Evolutionary conservation across 176 grass and related monocot genomes (phyloP).

Genomic region (Eremochloa ophiuroides): DNA sequence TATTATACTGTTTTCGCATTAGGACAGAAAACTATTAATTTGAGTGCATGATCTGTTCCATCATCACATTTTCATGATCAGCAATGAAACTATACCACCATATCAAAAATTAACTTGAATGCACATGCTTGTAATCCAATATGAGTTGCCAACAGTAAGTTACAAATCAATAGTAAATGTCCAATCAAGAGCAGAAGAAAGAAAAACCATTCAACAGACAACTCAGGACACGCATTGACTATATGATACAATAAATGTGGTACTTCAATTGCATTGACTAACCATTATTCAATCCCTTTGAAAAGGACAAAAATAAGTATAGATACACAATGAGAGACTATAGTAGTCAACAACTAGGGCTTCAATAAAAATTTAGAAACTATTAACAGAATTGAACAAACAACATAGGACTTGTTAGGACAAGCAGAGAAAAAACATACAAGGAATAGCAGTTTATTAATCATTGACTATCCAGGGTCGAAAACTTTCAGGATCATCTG

Average conservation of each 20-base stretch:
- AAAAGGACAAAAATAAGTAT: background rate
- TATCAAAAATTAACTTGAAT: background rate
- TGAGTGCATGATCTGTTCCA: background rate
- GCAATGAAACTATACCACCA: background rate
- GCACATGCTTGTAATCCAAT: background rate
- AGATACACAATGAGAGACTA: background rate
- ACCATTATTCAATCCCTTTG: background rate
- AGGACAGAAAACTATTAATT: background rate
- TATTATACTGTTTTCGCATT: background rate
- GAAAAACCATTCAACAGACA: constrained; percentile 11
- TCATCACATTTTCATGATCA: background rate
- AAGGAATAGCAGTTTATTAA: background rate
- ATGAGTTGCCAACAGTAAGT: background rate
- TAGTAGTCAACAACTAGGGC: background rate
- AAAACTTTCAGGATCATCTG: background rate
- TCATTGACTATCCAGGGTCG: background rate
- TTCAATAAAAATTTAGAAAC: background rate
- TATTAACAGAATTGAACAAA: background rate
- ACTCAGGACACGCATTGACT: constrained; percentile 8
- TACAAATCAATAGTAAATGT: background rate
- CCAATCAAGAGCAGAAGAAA: background rate
- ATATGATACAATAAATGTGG: background rate
- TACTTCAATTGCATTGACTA: background rate
- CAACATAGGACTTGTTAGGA: background rate
- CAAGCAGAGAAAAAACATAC: background rate